Percentiles rank a stretch among this genome's conserved stretches.
These are phyloP conservation scores for Tylopilus cervinicoccineus DNA, from an alignment of 768 basidiomycete genomes.

Conservation along the genomic window DNA sequence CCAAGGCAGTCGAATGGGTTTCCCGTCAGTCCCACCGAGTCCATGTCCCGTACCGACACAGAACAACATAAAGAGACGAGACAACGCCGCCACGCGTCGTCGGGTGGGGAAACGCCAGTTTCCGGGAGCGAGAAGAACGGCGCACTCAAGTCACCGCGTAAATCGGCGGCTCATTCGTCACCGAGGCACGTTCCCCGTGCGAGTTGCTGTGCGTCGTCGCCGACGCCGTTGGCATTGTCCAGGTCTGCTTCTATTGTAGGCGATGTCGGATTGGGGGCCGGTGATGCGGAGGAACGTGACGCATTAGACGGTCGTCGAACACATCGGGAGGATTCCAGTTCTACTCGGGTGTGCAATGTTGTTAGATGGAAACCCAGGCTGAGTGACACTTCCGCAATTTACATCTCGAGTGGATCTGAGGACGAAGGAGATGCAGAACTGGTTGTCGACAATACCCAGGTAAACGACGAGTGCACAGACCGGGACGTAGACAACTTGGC, in stretches of 20 bases:
- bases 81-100: not conserved
- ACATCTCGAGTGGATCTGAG: constrained; percentile 28
- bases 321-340: not conserved
- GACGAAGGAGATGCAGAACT: constrained; percentile 6
- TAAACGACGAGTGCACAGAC: not conserved
- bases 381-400: constrained; percentile 19
- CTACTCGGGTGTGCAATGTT: not conserved
- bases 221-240: constrained; percentile 1
- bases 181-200: constrained; percentile 12
- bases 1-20: constrained; percentile 2
- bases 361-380: constrained; percentile 1
- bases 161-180: constrained; percentile 22
- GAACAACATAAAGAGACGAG: not conserved
- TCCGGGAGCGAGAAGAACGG: constrained; percentile 6
- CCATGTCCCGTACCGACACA: not conserved
- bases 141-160: constrained; percentile 24
- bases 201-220: constrained; percentile 10
- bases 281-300: not conserved
- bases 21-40: constrained; percentile 11
- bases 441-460: not conserved
- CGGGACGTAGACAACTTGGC: constrained; percentile 9
- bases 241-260: not conserved
- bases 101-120: not conserved
- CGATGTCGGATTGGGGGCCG: not conserved
- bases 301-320: not conserved